Percentiles rank a stretch among this genome's conserved stretches.
Evolutionary conservation across 2,329 filamentous ascomycete species (phyloP).

Genomic region (Colletotrichum liriopes): DNA sequence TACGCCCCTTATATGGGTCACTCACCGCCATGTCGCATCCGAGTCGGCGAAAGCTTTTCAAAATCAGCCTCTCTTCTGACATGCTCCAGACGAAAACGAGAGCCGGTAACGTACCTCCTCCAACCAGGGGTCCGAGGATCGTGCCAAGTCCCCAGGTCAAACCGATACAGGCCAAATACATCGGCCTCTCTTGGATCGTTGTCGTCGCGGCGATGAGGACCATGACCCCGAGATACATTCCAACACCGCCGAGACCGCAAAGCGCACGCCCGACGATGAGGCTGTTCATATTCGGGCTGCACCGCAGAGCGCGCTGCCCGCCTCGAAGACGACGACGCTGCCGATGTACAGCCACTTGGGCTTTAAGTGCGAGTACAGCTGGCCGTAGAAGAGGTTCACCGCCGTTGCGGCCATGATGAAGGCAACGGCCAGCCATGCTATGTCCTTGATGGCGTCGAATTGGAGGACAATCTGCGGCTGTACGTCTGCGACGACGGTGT

Average conservation of each 20-base stretch:
- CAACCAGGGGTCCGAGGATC: slow-evolving; percentile 58
- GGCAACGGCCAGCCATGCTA: slow-evolving; percentile 56
- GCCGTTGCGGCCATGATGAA: slow-evolving; percentile 47
- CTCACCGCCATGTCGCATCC: slow-evolving; percentile 55
- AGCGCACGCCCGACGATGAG: slow-evolving; percentile 62
- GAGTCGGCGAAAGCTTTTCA: slow-evolving; percentile 55
- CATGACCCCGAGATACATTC: slow-evolving; percentile 41
- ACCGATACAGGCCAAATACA: slow-evolving; percentile 46
- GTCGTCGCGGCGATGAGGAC: slow-evolving; percentile 26
- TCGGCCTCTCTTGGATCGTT: slow-evolving; percentile 38
- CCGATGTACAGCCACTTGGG: slow-evolving; percentile 52
- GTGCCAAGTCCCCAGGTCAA: slow-evolving; percentile 61
- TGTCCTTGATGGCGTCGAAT: slow-evolving; percentile 54
- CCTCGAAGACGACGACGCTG: slow-evolving; percentile 54
- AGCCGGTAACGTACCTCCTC: slow-evolving; percentile 48
- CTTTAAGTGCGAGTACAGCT: slow-evolving; percentile 52
- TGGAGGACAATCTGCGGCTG: slow-evolving; percentile 56
- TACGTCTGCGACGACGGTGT: slow-evolving; percentile 63
- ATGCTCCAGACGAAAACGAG: not conserved
- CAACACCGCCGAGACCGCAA: slow-evolving; percentile 56
- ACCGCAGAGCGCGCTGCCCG: slow-evolving; percentile 58
- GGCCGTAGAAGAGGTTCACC: slow-evolving; percentile 37
- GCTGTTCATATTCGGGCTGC: slow-evolving; percentile 57
- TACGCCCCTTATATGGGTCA: not conserved
- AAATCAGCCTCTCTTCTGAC: not conserved